Base-by-base conservation (phyloP, 805 yeast genomes). In the Scheffersomyces spartinae region DNA sequence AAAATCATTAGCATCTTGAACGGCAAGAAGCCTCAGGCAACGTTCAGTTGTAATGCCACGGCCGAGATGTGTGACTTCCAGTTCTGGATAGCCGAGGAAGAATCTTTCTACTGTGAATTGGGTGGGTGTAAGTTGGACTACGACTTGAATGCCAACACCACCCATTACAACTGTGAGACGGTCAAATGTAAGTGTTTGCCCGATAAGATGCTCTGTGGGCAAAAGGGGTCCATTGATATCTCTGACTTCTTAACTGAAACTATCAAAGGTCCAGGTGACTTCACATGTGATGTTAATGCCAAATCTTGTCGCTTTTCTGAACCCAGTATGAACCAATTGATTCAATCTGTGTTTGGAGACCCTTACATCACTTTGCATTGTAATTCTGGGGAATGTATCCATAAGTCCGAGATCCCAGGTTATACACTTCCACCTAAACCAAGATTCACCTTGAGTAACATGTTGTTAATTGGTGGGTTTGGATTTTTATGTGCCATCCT, bases 301-400 rank as follows among this genome's bases (percentile, higher is more conserved):
- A 69, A 63, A 21, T 52, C 61, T 23, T 91, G 98, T 55, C 62
- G 62, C 24, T 91, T 91, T 43, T 76, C 88, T 3, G 98, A 91
- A 46, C 97, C 98, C 23, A 76, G 91, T 28, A 88, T 91, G 96
- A 82, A 91, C 53, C 93, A 82, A 36, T 64, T 91, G 42, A 91
- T 91, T 30, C 64, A 73, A 31, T 74, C 83, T 6, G 94, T 91
- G 3, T 91, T 91, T 55, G 98, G 98, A n/a, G 98, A 91, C 46
- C 82, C 88, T 1, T 68, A 73, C 38, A 91, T 91, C 43, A 77
- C 86, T 2, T 58, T 91, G 28, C 63, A 68, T 23, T 91, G 98
- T 54, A 54, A 58, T 6, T 73, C 94, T 2, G 88, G 95, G 24
- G 98, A 91, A 47, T 91, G 98, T 62, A 38, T 91, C 13, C 97